phyloP scores from a whole-genome alignment of 2,329 filamentous ascomycete genomes.

The Penicillium hesseltinei region DNA sequence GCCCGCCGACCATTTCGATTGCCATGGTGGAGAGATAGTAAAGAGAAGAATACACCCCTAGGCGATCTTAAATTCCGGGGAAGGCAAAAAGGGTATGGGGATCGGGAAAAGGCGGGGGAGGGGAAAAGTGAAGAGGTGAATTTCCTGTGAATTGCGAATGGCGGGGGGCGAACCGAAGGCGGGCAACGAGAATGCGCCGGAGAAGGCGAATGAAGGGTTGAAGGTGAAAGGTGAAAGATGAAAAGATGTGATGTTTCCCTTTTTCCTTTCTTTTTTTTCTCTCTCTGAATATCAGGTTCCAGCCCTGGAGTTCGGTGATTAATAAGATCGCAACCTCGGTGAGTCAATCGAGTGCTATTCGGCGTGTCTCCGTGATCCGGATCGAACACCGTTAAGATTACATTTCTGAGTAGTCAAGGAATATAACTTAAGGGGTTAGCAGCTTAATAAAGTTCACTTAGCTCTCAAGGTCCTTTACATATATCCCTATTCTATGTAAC shows the following conservation, averaged over 20 bases:
- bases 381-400: background rate
- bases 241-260: background rate
- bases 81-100: background rate
- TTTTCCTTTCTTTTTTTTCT: background rate
- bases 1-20: conserved; percentile 28
- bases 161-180: conserved; percentile 17
- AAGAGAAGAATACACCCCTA: background rate
- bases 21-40: conserved; percentile 25
- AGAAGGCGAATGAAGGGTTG: background rate
- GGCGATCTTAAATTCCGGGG: background rate
- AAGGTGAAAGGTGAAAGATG: background rate
- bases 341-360: conserved; percentile 20
- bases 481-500: background rate
- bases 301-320: conserved; percentile 9
- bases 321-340: conserved; percentile 20
- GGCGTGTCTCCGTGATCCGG: conserved; percentile 4
- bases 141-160: conserved; percentile 6
- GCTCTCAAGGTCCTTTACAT: background rate
- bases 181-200: conserved; percentile 10
- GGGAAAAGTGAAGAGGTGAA: conserved; percentile 5
- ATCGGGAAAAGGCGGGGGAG: conserved; percentile 6
- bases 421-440: background rate
- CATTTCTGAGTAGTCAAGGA: background rate
- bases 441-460: background rate
- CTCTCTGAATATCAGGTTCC: background rate